These are phyloP conservation scores for Pyrenula massariospora DNA, from an alignment of 495 filamentous ascomycete species.

Conservation along the genomic window DNA sequence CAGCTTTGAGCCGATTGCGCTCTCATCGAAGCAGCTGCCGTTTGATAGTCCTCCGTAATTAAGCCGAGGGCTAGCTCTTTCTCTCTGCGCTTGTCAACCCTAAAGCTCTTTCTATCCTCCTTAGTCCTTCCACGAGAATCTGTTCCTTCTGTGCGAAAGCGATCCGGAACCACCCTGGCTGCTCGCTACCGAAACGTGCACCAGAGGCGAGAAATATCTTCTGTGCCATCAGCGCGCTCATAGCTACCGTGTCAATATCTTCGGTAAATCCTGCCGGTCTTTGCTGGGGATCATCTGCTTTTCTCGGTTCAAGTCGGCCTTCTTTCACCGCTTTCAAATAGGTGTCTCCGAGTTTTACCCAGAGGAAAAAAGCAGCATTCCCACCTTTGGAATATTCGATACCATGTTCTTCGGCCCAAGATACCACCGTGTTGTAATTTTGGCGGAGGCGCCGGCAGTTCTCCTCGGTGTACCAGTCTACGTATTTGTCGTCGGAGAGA, in stretches of 20 bases:
- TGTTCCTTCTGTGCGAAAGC: conserved; percentile 19
- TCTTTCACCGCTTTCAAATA: conserved; percentile 18
- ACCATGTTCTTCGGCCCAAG: conserved; percentile 21
- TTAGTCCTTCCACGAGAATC: neutral
- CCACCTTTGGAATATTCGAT: conserved; percentile 26
- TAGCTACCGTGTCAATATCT: conserved; percentile 5
- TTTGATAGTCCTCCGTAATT: too few relatives aligned
- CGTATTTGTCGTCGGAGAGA: conserved; percentile 34
- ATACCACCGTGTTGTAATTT: conserved; percentile 20
- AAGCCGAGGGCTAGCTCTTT: too few relatives aligned
- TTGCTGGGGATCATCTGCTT: neutral
- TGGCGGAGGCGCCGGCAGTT: conserved; percentile 25
- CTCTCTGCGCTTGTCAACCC: too few relatives aligned
- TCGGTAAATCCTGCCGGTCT: neutral
- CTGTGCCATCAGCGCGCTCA: conserved; percentile 15
- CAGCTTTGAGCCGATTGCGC: too few relatives aligned
- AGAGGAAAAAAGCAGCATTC: conserved; percentile 50
- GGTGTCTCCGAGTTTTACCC: conserved; percentile 39
- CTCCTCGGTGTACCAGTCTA: conserved; percentile 28
- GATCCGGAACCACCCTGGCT: conserved; percentile 30
- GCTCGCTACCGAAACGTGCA: conserved; percentile 18
- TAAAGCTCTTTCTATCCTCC: neutral
- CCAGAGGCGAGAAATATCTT: conserved; percentile 22
- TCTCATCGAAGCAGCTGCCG: too few relatives aligned
- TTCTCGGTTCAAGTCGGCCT: neutral